These are phyloP conservation scores for Trichoderma sp. DNA, from an alignment of 2,329 filamentous ascomycete species.

Conservation along the genomic window DNA sequence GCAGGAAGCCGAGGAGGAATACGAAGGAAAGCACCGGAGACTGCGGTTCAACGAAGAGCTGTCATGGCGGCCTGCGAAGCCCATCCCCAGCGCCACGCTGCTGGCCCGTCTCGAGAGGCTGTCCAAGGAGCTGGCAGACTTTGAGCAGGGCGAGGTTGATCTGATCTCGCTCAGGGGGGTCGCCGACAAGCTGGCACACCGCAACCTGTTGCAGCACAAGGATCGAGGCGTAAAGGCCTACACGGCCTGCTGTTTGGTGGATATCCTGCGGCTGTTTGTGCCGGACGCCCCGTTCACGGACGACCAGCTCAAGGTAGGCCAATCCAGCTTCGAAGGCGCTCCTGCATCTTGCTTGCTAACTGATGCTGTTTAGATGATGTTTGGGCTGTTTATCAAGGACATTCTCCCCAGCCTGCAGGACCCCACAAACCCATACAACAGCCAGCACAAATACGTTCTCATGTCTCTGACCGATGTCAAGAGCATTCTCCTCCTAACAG, in stretches of 20 bases:
- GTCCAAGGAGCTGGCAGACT: slow-evolving; percentile 76
- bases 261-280: slow-evolving; percentile 89
- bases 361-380: slow-evolving; percentile 71
- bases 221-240: slow-evolving; percentile 92
- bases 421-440: slow-evolving; percentile 86
- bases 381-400: slow-evolving; percentile 80
- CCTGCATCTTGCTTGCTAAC: slow-evolving; percentile 25
- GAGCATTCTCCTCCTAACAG: slow-evolving; percentile 88
- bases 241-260: slow-evolving; percentile 84
- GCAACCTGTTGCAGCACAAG: slow-evolving; percentile 84
- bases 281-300: slow-evolving; percentile 92
- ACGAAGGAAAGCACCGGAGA: slow-evolving; percentile 39
- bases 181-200: slow-evolving; percentile 79
- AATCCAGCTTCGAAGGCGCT: slow-evolving; percentile 8
- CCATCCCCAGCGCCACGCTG: slow-evolving; percentile 81
- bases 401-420: slow-evolving; percentile 85
- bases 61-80: slow-evolving; percentile 88
- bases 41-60: slow-evolving; percentile 84
- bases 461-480: slow-evolving; percentile 89
- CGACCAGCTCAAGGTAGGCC: slow-evolving; percentile 80
- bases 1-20: slow-evolving; percentile 30
- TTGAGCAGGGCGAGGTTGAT: slow-evolving; percentile 85
- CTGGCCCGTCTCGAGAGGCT: slow-evolving; percentile 79
- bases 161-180: slow-evolving; percentile 81
- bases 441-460: slow-evolving; percentile 89